Percentiles rank a stretch among this genome's conserved stretches.
These are phyloP conservation scores for Pseudogymnoascus sp. DNA, from an alignment of 2,329 filamentous ascomycete genomes.

Conservation along the genomic window DNA sequence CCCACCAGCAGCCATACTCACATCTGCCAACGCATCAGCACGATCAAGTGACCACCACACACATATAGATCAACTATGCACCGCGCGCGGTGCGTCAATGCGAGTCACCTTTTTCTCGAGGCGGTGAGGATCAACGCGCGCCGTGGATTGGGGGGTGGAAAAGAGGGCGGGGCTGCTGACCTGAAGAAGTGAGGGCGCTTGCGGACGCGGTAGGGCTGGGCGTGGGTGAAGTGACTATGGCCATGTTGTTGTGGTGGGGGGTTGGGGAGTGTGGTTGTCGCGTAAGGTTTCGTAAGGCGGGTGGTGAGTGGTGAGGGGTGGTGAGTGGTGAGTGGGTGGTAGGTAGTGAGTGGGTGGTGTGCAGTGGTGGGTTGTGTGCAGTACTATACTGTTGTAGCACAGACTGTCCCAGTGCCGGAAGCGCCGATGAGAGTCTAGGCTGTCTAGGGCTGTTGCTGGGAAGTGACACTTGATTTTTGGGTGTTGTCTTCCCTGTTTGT, in stretches of 20 bases:
- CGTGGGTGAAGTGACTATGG: background rate
- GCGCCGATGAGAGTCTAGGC: background rate
- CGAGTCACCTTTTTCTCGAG: background rate
- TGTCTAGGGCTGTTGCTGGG: background rate
- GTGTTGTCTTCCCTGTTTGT: background rate
- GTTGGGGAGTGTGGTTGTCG: background rate
- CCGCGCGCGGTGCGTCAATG: background rate
- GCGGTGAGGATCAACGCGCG: background rate
- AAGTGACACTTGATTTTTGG: background rate
- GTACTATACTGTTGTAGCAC: background rate
- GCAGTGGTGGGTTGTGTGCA: too few relatives aligned
- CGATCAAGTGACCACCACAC: background rate
- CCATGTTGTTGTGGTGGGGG: background rate
- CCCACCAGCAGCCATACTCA: background rate
- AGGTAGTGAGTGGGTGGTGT: too few relatives aligned
- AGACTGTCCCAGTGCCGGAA: background rate
- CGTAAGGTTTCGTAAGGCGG: background rate
- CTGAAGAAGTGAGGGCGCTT: constrained; percentile 7
- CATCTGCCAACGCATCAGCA: background rate
- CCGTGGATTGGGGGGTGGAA: background rate
- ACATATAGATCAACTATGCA: background rate
- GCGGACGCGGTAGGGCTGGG: constrained; percentile 3
- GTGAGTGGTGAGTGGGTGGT: background rate
- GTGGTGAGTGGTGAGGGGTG: background rate
- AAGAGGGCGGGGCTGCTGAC: constrained; percentile 4